phyloP scores from a whole-genome alignment of 768 basidiomycete genomes.

The Atractiella rhizophila region DNA sequence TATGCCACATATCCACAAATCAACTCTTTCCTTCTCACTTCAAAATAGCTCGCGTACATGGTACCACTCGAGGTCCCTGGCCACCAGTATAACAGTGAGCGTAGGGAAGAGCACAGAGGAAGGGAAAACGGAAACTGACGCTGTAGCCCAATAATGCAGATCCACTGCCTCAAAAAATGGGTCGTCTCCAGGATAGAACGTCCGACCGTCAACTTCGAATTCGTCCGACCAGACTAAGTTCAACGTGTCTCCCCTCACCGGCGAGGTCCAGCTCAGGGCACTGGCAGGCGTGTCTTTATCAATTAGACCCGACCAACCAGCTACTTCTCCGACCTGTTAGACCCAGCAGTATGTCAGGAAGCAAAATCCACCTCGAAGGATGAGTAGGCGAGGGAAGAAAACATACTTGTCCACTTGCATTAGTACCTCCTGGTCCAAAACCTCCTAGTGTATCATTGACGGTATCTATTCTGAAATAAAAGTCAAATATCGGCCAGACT shows the following conservation, averaged over 20 bases:
- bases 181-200: conserved; percentile 35
- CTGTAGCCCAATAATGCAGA: conserved; percentile 24
- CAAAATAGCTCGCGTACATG: conserved; percentile 22
- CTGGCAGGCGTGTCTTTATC: conserved; percentile 3
- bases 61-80: conserved; percentile 21
- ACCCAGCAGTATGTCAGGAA: background rate
- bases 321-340: background rate
- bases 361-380: too few species aligned
- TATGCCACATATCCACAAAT: conserved; percentile 18
- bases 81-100: background rate
- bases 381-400: too few species aligned
- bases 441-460: too few species aligned
- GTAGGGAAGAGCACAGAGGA: background rate
- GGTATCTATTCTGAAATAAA: too few species aligned
- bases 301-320: background rate
- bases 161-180: conserved; percentile 29
- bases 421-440: background rate
- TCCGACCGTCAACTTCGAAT: conserved; percentile 47
- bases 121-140: too few species aligned
- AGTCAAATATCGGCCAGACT: too few species aligned
- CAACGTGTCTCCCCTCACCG: conserved; percentile 8
- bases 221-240: conserved; percentile 71
- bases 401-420: too few species aligned
- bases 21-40: conserved; percentile 22
- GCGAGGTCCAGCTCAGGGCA: conserved; percentile 1